phyloP scores from a whole-genome alignment of 2,329 filamentous ascomycete genomes.

The Amylocarpus encephaloides region DNA sequence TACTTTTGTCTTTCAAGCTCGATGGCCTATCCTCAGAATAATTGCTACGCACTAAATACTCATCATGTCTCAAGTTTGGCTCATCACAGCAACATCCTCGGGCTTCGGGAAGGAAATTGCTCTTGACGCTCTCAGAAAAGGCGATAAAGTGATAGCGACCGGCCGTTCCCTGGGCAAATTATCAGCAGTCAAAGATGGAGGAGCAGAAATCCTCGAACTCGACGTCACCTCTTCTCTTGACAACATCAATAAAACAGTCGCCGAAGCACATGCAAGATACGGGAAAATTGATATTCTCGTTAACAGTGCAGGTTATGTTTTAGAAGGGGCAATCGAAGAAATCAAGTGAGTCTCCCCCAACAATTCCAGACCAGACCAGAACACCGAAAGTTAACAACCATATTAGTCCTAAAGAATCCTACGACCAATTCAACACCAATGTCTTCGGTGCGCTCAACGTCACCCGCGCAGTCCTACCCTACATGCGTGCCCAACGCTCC shows the following conservation, averaged over 20 bases:
- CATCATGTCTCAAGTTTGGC: constrained; percentile 33
- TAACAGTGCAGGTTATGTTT: constrained; percentile 40
- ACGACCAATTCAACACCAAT: constrained; percentile 44
- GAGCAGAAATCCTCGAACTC: constrained; percentile 33
- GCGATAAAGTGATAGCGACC: constrained; percentile 43
- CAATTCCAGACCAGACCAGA: constrained; percentile 22
- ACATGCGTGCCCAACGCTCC: constrained; percentile 36
- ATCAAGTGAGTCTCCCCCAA: constrained; percentile 32
- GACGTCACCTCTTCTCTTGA: constrained; percentile 36
- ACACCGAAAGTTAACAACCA: constrained; percentile 22
- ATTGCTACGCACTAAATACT: background rate
- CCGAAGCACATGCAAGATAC: constrained; percentile 35
- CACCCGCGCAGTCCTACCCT: constrained; percentile 41
- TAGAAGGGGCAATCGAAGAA: constrained; percentile 41
- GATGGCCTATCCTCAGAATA: no score
- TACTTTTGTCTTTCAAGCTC: no score
- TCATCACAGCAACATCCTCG: constrained; percentile 43
- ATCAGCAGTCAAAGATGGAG: constrained; percentile 30
- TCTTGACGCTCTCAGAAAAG: constrained; percentile 36
- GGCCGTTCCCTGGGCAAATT: constrained; percentile 36
- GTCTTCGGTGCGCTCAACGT: constrained; percentile 46
- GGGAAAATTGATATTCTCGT: constrained; percentile 40
- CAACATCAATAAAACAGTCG: constrained; percentile 32
- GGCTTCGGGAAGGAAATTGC: constrained; percentile 42
- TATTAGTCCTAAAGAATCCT: constrained; percentile 34